Evolutionary conservation across 192 early-diverging fungal genomes (phyloP).

Genomic region (Rhizophlyctis rosea): DNA sequence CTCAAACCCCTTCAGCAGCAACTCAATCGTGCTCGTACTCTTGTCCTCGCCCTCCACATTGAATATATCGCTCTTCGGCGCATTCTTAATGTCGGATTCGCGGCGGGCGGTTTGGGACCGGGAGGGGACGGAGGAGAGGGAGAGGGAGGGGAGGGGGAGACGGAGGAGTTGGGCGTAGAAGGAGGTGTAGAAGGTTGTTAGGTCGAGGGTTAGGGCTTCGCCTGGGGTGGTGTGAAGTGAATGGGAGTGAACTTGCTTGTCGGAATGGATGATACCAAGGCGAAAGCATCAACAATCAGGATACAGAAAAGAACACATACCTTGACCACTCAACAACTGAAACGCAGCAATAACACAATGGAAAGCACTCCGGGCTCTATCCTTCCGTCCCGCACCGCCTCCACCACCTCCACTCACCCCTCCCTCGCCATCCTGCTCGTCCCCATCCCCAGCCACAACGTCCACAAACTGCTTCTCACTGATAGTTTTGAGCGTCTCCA

Average conservation of each 20-base stretch:
- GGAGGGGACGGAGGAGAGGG: conserved; percentile 65
- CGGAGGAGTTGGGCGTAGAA: conserved; percentile 78
- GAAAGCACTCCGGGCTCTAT: conserved; percentile 70
- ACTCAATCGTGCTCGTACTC: conserved; percentile 60
- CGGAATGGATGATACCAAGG: too few species aligned
- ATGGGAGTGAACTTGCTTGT: conserved; percentile 13
- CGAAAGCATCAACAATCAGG: too few species aligned
- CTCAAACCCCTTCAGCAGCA: conserved; percentile 81
- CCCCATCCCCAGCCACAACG: conserved; percentile 38
- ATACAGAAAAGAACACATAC: conserved; percentile 13
- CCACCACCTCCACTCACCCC: conserved; percentile 52
- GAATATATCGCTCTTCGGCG: conserved; percentile 28
- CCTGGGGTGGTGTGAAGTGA: too few species aligned
- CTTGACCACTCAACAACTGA: conserved; percentile 84
- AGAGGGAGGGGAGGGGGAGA: conserved; percentile 72
- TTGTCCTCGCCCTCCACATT: conserved; percentile 1
- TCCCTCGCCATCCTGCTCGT: conserved; percentile 47
- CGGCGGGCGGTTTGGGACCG: conserved; percentile 31
- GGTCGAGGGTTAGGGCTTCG: conserved; percentile 87
- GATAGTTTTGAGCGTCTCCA: conserved; percentile 79
- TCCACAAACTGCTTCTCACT: conserved; percentile 63
- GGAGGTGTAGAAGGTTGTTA: conserved; percentile 85
- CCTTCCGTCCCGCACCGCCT: conserved; percentile 39
- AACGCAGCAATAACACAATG: conserved; percentile 89
- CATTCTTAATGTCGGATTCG: conserved; percentile 30